Conservation (phyloP, 306 rosid species). For the Gleditsia sinensis region DNA sequence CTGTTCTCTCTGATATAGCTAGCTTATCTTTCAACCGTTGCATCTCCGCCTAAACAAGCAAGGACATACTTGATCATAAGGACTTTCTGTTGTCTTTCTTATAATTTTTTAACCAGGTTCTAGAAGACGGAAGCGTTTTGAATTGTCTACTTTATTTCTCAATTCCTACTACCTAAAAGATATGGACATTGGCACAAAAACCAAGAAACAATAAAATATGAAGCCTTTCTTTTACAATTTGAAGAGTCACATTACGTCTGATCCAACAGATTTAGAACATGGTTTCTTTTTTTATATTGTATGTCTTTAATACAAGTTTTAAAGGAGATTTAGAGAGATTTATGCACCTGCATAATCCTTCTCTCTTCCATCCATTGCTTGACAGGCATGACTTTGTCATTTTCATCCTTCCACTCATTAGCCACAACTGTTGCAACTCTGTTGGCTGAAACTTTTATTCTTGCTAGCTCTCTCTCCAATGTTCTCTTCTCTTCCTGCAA, state of each 20-base stretch:
- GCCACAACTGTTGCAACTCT: conserved; percentile 82
- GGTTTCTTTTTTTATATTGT: too few species aligned
- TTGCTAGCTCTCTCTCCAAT: conserved; percentile 84
- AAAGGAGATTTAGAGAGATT: conserved; percentile 12
- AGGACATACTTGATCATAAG: conserved; percentile 8
- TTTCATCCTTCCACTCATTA: conserved; percentile 97
- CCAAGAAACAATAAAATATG: too few species aligned
- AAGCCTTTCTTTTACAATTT: too few species aligned
- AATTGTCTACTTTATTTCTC: background rate
- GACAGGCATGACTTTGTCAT: conserved; percentile 85
- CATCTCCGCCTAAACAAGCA: conserved; percentile 69
- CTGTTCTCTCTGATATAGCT: conserved; percentile 73
- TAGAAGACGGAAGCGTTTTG: background rate
- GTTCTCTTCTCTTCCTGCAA: conserved; percentile 82
- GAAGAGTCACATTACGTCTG: too few species aligned
- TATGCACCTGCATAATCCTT: conserved; percentile 73
- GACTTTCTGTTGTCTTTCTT: background rate
- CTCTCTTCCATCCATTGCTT: conserved; percentile 95
- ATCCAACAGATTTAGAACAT: too few species aligned
- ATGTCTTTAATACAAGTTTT: background rate
- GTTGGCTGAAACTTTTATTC: conserved; percentile 76
- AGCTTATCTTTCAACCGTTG: conserved; percentile 80
- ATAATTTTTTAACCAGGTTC: background rate
- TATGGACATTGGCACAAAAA: background rate
- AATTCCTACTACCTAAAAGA: background rate